A percentile compares a stretch with the other conserved stretches of the same genome.
These are phyloP conservation scores for Juglanconis oblonga DNA, from an alignment of 2,329 filamentous ascomycete genomes.

Conservation along the genomic window DNA sequence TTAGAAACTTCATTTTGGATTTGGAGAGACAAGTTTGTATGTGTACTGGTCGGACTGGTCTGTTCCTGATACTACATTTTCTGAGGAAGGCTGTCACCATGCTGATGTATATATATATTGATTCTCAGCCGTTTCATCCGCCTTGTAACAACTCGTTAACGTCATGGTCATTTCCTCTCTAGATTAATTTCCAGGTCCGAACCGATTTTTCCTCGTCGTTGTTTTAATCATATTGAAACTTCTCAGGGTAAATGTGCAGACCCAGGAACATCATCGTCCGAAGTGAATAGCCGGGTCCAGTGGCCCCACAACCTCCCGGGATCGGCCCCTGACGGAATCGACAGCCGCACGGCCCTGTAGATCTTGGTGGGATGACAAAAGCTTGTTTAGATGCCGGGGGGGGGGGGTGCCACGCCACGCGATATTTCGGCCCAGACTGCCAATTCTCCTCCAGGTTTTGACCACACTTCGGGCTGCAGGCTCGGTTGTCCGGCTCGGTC, in stretches of 20 bases:
- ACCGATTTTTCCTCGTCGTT: not conserved
- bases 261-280: conserved; percentile 7
- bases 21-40: not conserved
- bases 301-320: not conserved
- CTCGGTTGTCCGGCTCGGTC: too few relatives aligned
- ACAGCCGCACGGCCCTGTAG: not conserved
- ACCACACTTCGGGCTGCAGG: too few relatives aligned
- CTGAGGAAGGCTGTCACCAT: not conserved
- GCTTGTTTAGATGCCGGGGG: not conserved
- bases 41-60: too few relatives aligned
- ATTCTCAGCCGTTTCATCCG: not conserved
- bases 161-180: not conserved
- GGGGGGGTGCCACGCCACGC: too few relatives aligned
- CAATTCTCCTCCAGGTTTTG: too few relatives aligned
- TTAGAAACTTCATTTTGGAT: conserved; percentile 2
- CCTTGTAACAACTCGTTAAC: not conserved
- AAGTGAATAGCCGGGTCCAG: not conserved
- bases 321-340: not conserved
- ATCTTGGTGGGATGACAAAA: not conserved
- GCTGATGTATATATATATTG: not conserved
- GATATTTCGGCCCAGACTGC: too few relatives aligned
- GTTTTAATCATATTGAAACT: conserved; percentile 7
- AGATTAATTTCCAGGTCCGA: not conserved
- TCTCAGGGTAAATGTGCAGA: not conserved
- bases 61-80: not conserved